Evolutionary conservation across 805 yeast species (phyloP).

Genomic region (Candida morakotiae): DNA sequence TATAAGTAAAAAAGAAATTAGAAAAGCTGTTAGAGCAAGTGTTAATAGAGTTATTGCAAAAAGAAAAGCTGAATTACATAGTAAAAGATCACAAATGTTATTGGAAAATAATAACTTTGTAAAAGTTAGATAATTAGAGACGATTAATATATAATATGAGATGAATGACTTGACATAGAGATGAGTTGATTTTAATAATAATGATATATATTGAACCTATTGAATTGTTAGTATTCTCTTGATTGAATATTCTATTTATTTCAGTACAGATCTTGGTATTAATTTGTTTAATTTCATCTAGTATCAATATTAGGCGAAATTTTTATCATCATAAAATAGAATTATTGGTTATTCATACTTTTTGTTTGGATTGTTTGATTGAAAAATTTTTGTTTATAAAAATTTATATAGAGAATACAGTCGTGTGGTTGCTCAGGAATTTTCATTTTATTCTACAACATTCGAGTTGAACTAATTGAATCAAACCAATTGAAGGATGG

Average conservation of each 20-base stretch:
- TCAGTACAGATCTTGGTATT: conserved; percentile 7
- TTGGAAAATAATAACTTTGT: conserved; percentile 41
- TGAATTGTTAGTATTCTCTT: neutral
- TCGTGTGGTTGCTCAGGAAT: too few species aligned
- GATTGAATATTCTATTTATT: neutral
- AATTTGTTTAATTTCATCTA: conserved; percentile 3
- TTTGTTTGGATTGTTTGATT: neutral
- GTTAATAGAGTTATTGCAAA: conserved; percentile 6
- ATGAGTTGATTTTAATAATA: too few species aligned
- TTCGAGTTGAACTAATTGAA: too few species aligned
- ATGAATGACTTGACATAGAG: too few species aligned
- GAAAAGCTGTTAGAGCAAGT: conserved; percentile 5
- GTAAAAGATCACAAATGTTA: conserved; percentile 33
- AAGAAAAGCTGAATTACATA: conserved; percentile 3
- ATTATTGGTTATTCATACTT: neutral
- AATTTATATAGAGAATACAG: too few species aligned
- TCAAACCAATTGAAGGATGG: too few species aligned
- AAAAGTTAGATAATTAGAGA: neutral
- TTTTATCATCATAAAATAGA: conserved; percentile 1
- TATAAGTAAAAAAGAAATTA: conserved; percentile 5
- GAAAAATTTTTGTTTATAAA: neutral
- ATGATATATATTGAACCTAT: neutral
- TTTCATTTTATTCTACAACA: too few species aligned
- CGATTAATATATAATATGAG: too few species aligned
- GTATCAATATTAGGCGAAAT: conserved; percentile 5